A percentile compares a stretch with the other conserved stretches of the same genome.
phyloP scores from a whole-genome alignment of 176 grass and related monocot genomes.

The Carex scoparia region DNA sequence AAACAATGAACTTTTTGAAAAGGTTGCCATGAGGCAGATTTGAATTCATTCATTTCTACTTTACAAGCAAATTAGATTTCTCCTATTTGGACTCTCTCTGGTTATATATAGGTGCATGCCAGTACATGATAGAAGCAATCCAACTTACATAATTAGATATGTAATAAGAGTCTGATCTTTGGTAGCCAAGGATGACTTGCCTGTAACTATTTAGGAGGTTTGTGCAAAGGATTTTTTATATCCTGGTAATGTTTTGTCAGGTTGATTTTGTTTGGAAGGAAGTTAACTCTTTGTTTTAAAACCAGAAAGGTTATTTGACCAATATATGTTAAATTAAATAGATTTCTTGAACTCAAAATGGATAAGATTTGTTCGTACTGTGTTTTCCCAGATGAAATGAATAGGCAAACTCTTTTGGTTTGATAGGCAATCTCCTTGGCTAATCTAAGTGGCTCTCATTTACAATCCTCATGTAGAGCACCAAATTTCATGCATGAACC shows the following conservation, averaged over 20 bases:
- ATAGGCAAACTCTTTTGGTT: constrained; percentile 4
- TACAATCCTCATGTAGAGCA: neutral
- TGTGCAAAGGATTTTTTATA: neutral
- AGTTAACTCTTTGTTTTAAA: neutral
- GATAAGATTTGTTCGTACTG: neutral
- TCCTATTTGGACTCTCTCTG: neutral
- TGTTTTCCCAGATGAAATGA: neutral
- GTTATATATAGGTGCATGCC: constrained; percentile 20
- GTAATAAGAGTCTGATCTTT: constrained; percentile 20
- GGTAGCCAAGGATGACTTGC: constrained; percentile 53
- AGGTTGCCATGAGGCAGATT: constrained; percentile 19
- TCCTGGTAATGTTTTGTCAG: neutral
- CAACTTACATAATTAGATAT: neutral
- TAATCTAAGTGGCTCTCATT: constrained; percentile 32
- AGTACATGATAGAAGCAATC: neutral
- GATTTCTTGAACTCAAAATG: neutral
- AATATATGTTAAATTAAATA: neutral
- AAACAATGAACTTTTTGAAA: neutral
- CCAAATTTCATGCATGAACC: neutral
- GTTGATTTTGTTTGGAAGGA: neutral
- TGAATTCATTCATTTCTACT: constrained; percentile 11
- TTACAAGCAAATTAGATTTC: neutral
- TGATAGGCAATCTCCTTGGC: constrained; percentile 43
- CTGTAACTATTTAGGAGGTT: constrained; percentile 5
- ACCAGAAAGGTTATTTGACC: constrained; percentile 1